Evolutionary conservation across 805 yeast species (phyloP), one percentile per base, ranked within the genome.

Genomic region (Starmerella floris): DNA sequence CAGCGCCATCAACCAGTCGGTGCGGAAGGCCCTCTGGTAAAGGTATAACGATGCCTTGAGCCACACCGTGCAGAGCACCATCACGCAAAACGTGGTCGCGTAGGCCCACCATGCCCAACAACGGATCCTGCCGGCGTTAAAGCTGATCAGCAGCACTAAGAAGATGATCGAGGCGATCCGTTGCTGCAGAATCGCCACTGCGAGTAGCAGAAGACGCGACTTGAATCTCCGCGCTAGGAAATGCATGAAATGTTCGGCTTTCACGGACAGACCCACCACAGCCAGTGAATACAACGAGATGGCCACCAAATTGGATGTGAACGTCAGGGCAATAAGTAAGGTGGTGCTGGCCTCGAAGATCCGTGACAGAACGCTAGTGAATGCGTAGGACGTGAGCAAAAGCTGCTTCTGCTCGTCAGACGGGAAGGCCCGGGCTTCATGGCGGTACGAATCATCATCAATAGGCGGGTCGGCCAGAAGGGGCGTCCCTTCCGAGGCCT

Each of bases 401-500:
- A 52, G 33, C 30, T 54, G 56, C 35, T 48, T 43, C 36, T 54
- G 58, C n/a, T 46, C 45, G 16, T 45, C 49, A 2, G 53, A 42
- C 10, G 58, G 58, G 39, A 53, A 48, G 16, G 44, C 36, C 6
- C 50, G 52, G 15, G 51, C 50, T 40, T 53, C 58, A 23, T 48
- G 45, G 31, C 55, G 52, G 39, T 42, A 54, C 23, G 52, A 49
- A 27, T 54, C 58, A 30, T 54, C 58, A 40, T 54, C 58, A 21
- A 54, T 54, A 17, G 58, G 58, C 30, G 58, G 58, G 23, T 54
- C 58, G 5, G 50, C 55, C 15, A 48, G 38, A 26, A 48, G 41
- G 19, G 56, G 57, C 21, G 28, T 25, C 13, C 28, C 28, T 13
- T 25, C 28, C 13, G 13, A 44, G 38, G 35, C 39, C 20, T 32